These are phyloP conservation scores for Rhinocladiella mackenziei DNA, from an alignment of 2,329 filamentous ascomycete species.

Conservation along the genomic window DNA sequence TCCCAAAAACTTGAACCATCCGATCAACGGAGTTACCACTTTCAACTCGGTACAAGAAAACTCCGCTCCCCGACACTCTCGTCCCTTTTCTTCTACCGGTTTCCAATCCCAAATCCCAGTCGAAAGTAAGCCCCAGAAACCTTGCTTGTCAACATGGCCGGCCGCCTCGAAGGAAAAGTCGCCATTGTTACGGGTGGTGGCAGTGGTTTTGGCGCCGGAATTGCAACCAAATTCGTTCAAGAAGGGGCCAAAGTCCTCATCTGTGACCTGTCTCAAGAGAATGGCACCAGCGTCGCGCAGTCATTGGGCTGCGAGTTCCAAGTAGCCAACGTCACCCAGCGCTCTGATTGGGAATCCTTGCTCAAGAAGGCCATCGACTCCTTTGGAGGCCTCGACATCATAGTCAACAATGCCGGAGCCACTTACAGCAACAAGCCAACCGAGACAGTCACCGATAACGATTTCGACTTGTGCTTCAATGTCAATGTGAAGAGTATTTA, in stretches of 20 bases:
- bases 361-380: constrained; percentile 41
- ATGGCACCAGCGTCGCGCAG: constrained; percentile 20
- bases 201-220: constrained; percentile 43
- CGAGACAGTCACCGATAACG: constrained; percentile 42
- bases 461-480: constrained; percentile 49
- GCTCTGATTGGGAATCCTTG: constrained; percentile 30
- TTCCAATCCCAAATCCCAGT: constrained; percentile 1
- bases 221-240: constrained; percentile 37
- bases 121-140: background rate
- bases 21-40: no score
- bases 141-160: constrained; percentile 8
- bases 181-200: constrained; percentile 44
- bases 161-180: constrained; percentile 37
- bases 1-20: no score
- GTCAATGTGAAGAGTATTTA: constrained; percentile 38
- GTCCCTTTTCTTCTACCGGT: no score
- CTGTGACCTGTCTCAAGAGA: constrained; percentile 25
- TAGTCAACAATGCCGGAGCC: constrained; percentile 51
- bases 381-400: constrained; percentile 47
- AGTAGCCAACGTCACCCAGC: constrained; percentile 24
- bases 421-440: constrained; percentile 44
- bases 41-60: no score
- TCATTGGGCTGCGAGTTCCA: constrained; percentile 22
- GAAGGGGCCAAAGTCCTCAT: constrained; percentile 39
- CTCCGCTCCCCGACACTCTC: no score